Evolutionary conservation across 768 basidiomycete genomes (phyloP), one percentile per base, ranked within the genome.

Genomic region (Saitozyma sp.): DNA sequence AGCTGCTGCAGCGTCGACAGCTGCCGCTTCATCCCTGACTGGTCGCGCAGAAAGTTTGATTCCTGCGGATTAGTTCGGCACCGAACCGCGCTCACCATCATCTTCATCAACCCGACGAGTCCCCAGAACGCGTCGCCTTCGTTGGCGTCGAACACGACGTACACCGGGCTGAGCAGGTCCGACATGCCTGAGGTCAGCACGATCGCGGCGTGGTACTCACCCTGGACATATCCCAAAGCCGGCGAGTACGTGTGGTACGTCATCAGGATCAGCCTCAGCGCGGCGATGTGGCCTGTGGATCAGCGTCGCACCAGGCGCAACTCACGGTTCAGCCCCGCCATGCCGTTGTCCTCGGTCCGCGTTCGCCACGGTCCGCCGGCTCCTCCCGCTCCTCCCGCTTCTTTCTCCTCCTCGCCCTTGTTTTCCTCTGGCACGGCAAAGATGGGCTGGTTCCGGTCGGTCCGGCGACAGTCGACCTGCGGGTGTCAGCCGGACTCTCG

Each of bases 11-110:
- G 81, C 8, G 89, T 90, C 37, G 86, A 85, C 29, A 99, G 80
- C 73, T 98, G 93, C 63, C 88, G 88, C 84, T 92, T 94, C 96
- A 99, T 99, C 4, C 96, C 96, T 63, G 89, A 91, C 76, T 99
- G 96, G 74, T 99, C 96, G 7, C 92, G 86, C 45, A 92, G 83
- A 79, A 99, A 99, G 78, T 99, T 98, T 73, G 88, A 86, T 81
- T 93, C 91, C 94, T 96, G 75, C 13, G 63, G 20, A 37, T 29
- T 39, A 50, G 2, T 13, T n/a, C 14, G 7, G 13, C 14, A 14
- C 10, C 14, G 45, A n/a, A 39, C 3, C 39, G 11, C 9, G 13
- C 87, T 61, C 58, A 91, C 94, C 92, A 96, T 96, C 59, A 91
- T 87, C 73, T 90, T 85, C 96, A 99, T 98, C 65, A 94, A 86